These are phyloP conservation scores for Puccinia novopanici DNA, from an alignment of 1,284 basidiomycete species.

Conservation along the genomic window DNA sequence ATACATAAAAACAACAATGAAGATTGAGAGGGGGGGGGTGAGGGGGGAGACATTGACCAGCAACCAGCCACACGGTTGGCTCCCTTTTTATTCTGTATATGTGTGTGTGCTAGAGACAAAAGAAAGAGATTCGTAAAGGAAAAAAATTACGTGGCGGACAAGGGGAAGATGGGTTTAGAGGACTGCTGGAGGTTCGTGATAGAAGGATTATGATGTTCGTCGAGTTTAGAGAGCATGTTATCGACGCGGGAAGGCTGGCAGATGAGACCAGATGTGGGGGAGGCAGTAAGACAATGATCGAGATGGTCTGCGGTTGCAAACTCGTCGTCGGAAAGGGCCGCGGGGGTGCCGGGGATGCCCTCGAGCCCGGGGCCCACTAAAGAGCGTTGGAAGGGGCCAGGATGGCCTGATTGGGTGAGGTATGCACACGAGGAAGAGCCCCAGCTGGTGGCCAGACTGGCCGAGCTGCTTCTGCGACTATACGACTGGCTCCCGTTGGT, in stretches of 20 bases:
- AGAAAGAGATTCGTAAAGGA: not conserved
- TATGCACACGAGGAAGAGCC: not conserved
- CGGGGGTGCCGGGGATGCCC: slow-evolving; percentile 37
- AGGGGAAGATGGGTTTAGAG: too few relatives aligned
- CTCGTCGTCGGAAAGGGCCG: not conserved
- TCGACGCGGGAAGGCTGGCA: too few relatives aligned
- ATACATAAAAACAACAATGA: too few relatives aligned
- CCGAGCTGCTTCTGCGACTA: slow-evolving; percentile 24
- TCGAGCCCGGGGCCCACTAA: not conserved
- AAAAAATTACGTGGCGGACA: not conserved
- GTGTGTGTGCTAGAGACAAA: not conserved
- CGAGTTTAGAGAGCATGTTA: too few relatives aligned
- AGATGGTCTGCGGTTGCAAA: not conserved
- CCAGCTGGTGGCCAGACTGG: slow-evolving; percentile 23
- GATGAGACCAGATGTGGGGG: too few relatives aligned
- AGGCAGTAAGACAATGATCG: not conserved
- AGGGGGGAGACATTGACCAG: too few relatives aligned
- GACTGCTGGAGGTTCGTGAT: too few relatives aligned
- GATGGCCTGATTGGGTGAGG: not conserved
- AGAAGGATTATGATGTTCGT: too few relatives aligned
- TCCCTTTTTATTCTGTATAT: too few relatives aligned
- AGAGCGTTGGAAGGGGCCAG: not conserved
- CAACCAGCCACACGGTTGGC: too few relatives aligned
- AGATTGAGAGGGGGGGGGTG: too few relatives aligned
- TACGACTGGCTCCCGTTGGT: slow-evolving; percentile 6